These are phyloP conservation scores for Mycena olivaceomarginata DNA, from an alignment of 768 basidiomycete genomes.

Conservation along the genomic window DNA sequence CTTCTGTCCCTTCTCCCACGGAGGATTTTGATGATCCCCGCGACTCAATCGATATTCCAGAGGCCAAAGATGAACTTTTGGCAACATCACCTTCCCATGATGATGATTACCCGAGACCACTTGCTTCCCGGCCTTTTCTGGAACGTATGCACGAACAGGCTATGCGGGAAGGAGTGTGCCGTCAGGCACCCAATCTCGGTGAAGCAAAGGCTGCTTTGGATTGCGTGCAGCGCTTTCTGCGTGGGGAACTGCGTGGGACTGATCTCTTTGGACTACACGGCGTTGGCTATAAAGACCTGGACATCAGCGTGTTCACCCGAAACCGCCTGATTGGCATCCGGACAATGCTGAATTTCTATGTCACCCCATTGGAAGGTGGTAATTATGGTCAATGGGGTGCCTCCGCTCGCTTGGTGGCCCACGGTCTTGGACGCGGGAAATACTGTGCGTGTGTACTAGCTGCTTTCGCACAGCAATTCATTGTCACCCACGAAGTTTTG, in stretches of 20 bases:
- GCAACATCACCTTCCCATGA: conserved; percentile 25
- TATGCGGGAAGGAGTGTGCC: not conserved
- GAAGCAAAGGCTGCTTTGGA: conserved; percentile 8
- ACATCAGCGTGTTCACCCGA: conserved; percentile 18
- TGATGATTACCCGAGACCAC: conserved; percentile 12
- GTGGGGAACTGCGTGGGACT: conserved; percentile 19
- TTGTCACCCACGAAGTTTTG: conserved; percentile 12
- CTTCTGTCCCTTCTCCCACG: not conserved
- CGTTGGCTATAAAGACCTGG: conserved; percentile 39
- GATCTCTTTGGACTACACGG: conserved; percentile 14
- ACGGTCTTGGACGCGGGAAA: conserved; percentile 16
- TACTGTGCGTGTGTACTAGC: conserved; percentile 13
- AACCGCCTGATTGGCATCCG: conserved; percentile 27
- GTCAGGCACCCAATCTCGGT: conserved; percentile 13
- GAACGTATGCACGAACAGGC: conserved; percentile 14
- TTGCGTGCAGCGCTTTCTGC: conserved; percentile 8
- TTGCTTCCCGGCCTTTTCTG: not conserved
- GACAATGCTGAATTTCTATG: conserved; percentile 30
- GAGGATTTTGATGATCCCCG: conserved; percentile 1
- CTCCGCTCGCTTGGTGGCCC: conserved; percentile 21
- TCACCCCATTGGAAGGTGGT: not conserved
- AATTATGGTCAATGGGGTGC: conserved; percentile 32
- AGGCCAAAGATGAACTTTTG: conserved; percentile 19
- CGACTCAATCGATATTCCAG: conserved; percentile 19
- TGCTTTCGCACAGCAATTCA: conserved; percentile 15